A percentile compares a stretch with the other conserved stretches of the same genome.
Conservation (phyloP, 1,284 basidiomycete species). For the Fomitopsis betulina region DNA sequence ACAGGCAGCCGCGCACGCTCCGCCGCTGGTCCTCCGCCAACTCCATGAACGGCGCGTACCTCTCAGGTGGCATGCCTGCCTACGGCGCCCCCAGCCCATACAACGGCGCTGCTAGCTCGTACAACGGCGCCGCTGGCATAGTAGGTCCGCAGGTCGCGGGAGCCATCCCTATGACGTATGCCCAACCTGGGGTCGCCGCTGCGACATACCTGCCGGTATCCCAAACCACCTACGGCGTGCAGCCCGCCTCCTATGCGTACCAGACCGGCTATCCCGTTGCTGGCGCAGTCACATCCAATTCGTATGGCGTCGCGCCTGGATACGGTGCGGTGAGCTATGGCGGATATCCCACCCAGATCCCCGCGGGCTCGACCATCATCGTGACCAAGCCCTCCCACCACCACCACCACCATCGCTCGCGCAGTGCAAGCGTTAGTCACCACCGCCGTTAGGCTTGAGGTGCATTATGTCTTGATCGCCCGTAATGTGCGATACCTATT, state of each 20-base stretch:
- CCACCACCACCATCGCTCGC: slow-evolving; percentile 23
- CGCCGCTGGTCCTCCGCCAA: background rate
- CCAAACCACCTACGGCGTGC: background rate
- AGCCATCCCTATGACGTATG: background rate
- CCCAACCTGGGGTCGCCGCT: background rate
- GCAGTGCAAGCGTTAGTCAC: slow-evolving; percentile 5
- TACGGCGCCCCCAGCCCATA: background rate
- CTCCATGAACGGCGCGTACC: background rate
- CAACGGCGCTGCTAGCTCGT: background rate
- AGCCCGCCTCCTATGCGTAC: background rate
- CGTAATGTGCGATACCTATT: background rate
- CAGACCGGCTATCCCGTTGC: background rate
- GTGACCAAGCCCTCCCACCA: slow-evolving; percentile 17
- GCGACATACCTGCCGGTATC: background rate
- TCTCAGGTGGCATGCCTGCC: background rate
- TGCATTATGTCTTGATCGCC: background rate
- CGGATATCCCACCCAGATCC: slow-evolving; percentile 3
- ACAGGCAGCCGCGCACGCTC: background rate
- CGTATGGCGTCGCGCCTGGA: background rate
- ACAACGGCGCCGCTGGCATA: background rate
- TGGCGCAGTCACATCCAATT: background rate
- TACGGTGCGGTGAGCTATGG: background rate
- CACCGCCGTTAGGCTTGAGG: background rate
- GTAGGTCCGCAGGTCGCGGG: background rate
- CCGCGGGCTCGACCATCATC: slow-evolving; percentile 19